Base-by-base conservation (phyloP, 441 rosid genomes). In the Macaranga tanarius region DNA sequence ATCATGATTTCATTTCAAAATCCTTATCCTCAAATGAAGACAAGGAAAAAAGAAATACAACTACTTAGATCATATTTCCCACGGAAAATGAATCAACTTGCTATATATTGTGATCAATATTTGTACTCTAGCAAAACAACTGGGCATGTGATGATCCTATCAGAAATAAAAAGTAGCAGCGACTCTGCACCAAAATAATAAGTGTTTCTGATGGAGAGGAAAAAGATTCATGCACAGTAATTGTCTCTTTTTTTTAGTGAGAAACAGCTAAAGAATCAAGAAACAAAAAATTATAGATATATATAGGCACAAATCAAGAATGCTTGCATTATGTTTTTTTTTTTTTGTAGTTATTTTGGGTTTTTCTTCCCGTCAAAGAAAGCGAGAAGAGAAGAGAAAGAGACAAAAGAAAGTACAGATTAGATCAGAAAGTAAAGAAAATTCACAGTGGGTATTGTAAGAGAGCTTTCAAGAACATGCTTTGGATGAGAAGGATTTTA, bases 391-490 rank as follows among this genome's bases (percentile, higher is more conserved):
- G 5, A 31, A 38, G 26, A 63, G 75, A 75, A 74, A 74, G 68
- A 76, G 83, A 83, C 87, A 83, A 83, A 71, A 7, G 73, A 82
- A 83, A 85, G 87, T 82, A 83, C 89, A 85, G 38, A 57, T 34
- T 22, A 48, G 62, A 71, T 65, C 59, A 59, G 44, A 40, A 34
- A 34, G 38, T 34, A 34, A 34, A 34, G 7, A 34, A 34, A 34
- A 34, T 34, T 34, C 38, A 34, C 4, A 34, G 38, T 34, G 38
- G 38, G 38, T 34, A 34, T 7, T 34, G 38, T 34, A 34, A 34
- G 38, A 34, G 38, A 3, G 7, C 38, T 34, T 34, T 34, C 38
- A 34, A 34, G 38, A 34, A 5, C 34, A 31, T 31, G 34, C 34
- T 31, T 31, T 22, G 19, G 42, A 42, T 44, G 52, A 19, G 23